These are phyloP conservation scores for Globisporangium iwayamae DNA, from an alignment of 352 stramenopile genomes.

Conservation along the genomic window DNA sequence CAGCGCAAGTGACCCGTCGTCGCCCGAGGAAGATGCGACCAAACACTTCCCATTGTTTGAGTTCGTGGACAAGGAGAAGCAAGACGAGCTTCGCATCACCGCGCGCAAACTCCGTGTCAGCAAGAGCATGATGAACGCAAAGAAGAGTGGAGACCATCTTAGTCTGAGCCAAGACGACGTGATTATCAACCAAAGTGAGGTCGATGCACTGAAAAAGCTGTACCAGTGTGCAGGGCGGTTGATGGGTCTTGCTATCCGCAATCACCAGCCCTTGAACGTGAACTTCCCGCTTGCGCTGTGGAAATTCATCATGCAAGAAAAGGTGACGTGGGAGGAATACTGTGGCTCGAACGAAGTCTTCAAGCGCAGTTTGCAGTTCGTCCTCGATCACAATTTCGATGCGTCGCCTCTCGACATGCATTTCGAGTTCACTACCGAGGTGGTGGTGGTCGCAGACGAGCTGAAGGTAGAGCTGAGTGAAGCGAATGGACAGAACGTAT, in stretches of 20 bases:
- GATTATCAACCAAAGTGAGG: slow-evolving; percentile 28
- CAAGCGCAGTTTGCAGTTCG: slow-evolving; percentile 53
- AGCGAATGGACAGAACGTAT: neutral
- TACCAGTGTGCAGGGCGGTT: slow-evolving; percentile 64
- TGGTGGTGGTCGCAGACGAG: slow-evolving; percentile 28
- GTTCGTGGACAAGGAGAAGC: slow-evolving; percentile 24
- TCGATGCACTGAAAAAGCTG: slow-evolving; percentile 46
- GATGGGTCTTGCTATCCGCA: slow-evolving; percentile 63
- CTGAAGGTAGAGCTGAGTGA: slow-evolving; percentile 14
- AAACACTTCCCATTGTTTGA: slow-evolving; percentile 63
- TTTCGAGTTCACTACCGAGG: slow-evolving; percentile 63
- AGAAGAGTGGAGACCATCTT: slow-evolving; percentile 27
- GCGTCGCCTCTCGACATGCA: slow-evolving; percentile 45
- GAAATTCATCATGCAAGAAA: slow-evolving; percentile 57
- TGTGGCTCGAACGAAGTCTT: slow-evolving; percentile 55
- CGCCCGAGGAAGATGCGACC: slow-evolving; percentile 22
- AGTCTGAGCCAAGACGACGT: slow-evolving; percentile 40
- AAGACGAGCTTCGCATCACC: slow-evolving; percentile 34
- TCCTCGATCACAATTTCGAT: slow-evolving; percentile 69
- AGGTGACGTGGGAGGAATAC: slow-evolving; percentile 56
- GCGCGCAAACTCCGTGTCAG: slow-evolving; percentile 24
- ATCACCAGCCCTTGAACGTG: slow-evolving; percentile 58
- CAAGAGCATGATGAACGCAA: slow-evolving; percentile 33
- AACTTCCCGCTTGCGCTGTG: slow-evolving; percentile 64
- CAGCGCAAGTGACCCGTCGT: neutral